A percentile compares a stretch with the other conserved stretches of the same genome.
Evolutionary conservation across 1,284 basidiomycete species (phyloP).

Genomic region (Rhodotorula sp.): DNA sequence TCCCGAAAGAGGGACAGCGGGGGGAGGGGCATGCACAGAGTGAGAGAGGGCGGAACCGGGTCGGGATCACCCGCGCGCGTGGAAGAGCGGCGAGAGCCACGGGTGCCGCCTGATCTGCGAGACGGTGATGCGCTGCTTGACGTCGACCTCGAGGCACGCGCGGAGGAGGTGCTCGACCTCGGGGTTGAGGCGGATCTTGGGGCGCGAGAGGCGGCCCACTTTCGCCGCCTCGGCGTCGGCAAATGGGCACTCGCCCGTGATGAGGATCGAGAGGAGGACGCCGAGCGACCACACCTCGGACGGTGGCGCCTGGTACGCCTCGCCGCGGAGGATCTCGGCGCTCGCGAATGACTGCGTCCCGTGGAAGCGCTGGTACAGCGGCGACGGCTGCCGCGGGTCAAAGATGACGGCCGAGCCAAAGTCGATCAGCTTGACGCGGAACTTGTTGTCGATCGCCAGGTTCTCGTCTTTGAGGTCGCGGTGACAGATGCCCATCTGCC

Average conservation of each 20-base stretch:
- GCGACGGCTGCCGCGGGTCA: slow-evolving; percentile 63
- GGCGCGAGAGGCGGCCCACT: slow-evolving; percentile 41
- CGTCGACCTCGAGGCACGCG: slow-evolving; percentile 72
- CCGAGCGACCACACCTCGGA: slow-evolving; percentile 93
- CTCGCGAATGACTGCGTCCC: slow-evolving; percentile 71
- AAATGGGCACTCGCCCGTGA: slow-evolving; percentile 84
- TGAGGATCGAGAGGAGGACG: slow-evolving; percentile 78
- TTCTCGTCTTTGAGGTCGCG: slow-evolving; percentile 96
- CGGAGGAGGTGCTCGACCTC: slow-evolving; percentile 63
- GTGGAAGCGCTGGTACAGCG: slow-evolving; percentile 65
- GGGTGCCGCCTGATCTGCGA: slow-evolving; percentile 69
- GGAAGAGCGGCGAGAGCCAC: slow-evolving; percentile 61
- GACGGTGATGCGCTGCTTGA: slow-evolving; percentile 67
- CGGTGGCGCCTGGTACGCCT: slow-evolving; percentile 65
- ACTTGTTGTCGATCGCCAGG: slow-evolving; percentile 53
- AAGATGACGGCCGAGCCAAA: slow-evolving; percentile 84
- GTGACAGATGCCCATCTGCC: slow-evolving; percentile 75
- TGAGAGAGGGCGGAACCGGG: neutral
- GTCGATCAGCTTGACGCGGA: slow-evolving; percentile 85
- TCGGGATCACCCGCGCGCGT: neutral
- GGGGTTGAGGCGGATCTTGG: slow-evolving; percentile 47
- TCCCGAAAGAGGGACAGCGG: no score
- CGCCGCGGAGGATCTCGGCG: slow-evolving; percentile 75
- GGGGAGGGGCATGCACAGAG: neutral
- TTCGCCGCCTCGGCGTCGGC: slow-evolving; percentile 68